Evolutionary conservation across 2,329 filamentous ascomycete genomes (phyloP).

Genomic region (Aspergillus viridinutans): DNA sequence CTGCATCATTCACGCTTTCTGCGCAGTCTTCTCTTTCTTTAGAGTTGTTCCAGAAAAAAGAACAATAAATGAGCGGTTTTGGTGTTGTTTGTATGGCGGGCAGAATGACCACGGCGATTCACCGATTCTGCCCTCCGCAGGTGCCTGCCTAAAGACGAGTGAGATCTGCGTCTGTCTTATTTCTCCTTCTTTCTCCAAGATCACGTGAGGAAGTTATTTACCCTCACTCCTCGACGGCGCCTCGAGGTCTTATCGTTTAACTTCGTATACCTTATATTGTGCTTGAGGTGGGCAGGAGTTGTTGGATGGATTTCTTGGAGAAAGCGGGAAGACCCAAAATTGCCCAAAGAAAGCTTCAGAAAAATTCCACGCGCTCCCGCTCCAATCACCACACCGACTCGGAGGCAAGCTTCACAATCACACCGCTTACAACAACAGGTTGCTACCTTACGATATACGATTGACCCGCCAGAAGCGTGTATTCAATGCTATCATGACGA

Average conservation of each 20-base stretch:
- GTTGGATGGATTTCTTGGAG: constrained; percentile 1
- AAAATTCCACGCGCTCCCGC: constrained; percentile 22
- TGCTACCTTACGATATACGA: neutral
- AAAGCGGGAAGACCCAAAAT: constrained; percentile 6
- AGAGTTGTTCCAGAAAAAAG: neutral
- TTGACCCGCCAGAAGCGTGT: neutral
- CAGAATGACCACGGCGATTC: neutral
- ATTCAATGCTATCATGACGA: neutral
- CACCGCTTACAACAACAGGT: constrained; percentile 9
- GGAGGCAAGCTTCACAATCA: constrained; percentile 15
- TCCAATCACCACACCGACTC: constrained; percentile 21
- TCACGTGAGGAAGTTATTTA: neutral
- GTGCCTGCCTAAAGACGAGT: neutral
- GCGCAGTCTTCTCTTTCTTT: constrained; percentile 1
- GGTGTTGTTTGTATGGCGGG: neutral
- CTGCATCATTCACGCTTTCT: constrained; percentile 10
- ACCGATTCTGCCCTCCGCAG: neutral
- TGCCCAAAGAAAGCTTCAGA: constrained; percentile 1
- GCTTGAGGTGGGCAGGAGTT: neutral
- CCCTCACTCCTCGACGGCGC: neutral
- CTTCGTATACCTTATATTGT: neutral
- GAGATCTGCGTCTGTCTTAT: neutral
- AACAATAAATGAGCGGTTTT: neutral
- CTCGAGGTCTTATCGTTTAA: neutral
- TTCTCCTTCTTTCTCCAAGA: neutral